Evolutionary conservation across 306 rosid species (phyloP).

Genomic region (Ziziphus jujuba): DNA sequence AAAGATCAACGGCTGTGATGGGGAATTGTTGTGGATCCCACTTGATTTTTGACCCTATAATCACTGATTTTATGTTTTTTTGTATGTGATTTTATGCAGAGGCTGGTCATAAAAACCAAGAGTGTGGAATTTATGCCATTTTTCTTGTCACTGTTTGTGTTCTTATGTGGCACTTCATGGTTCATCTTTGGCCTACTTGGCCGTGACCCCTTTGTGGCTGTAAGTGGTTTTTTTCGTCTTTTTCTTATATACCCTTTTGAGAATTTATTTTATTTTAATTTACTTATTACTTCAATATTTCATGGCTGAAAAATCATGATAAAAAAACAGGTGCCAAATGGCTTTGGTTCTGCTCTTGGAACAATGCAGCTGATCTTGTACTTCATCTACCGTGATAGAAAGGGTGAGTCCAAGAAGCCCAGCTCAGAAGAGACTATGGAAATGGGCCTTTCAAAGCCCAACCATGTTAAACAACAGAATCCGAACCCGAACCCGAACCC

Average conservation of each 20-base stretch:
- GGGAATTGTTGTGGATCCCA: too few relatives aligned
- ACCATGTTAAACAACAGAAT: slow-evolving; percentile 33
- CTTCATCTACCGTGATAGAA: slow-evolving; percentile 53
- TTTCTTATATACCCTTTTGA: too few relatives aligned
- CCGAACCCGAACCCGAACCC: too few relatives aligned
- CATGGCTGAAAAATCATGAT: background rate
- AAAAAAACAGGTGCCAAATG: slow-evolving; percentile 62
- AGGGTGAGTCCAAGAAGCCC: slow-evolving; percentile 31
- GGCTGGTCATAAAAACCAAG: slow-evolving; percentile 68
- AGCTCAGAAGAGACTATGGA: slow-evolving; percentile 45
- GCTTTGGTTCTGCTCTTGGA: slow-evolving; percentile 70
- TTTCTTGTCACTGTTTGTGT: slow-evolving; percentile 77
- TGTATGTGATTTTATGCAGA: slow-evolving; percentile 46
- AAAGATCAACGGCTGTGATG: background rate
- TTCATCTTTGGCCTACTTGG: slow-evolving; percentile 80
- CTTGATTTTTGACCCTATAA: background rate
- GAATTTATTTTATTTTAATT: background rate
- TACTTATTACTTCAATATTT: background rate
- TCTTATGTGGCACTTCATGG: slow-evolving; percentile 91
- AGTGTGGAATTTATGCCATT: slow-evolving; percentile 97
- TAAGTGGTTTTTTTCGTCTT: slow-evolving; percentile 28
- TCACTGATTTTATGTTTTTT: background rate
- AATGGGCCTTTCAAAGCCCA: slow-evolving; percentile 50
- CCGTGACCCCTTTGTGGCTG: slow-evolving; percentile 76
- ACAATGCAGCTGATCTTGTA: slow-evolving; percentile 65